A percentile compares a stretch with the other conserved stretches of the same genome.
phyloP scores from a whole-genome alignment of 2,329 filamentous ascomycete genomes.

The Colletotrichum sublineola region DNA sequence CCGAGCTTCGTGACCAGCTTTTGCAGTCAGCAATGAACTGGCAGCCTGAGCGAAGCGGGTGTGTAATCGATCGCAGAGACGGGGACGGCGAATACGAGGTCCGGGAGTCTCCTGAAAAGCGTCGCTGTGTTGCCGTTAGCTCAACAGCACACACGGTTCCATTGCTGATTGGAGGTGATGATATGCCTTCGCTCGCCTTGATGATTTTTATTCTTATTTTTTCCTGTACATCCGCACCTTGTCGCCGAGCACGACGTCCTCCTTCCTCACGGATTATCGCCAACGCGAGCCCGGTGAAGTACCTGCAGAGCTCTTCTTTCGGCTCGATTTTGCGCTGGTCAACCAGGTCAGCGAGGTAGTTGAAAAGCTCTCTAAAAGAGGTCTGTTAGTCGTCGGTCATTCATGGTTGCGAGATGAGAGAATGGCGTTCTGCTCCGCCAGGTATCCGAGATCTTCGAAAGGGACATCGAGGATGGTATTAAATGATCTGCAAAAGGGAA shows the following conservation, averaged over 20 bases:
- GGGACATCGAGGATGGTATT: too few species aligned
- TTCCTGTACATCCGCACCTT: slow-evolving; percentile 46
- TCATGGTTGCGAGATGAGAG: too few species aligned
- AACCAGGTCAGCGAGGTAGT: slow-evolving; percentile 59
- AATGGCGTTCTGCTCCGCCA: too few species aligned
- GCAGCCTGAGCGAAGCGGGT: slow-evolving; percentile 52
- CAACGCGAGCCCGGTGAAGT: slow-evolving; percentile 61
- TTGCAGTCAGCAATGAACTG: slow-evolving; percentile 50
- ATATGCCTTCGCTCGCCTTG: slow-evolving; percentile 58
- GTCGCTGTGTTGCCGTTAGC: slow-evolving; percentile 40
- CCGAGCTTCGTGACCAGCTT: background rate
- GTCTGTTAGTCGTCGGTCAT: too few species aligned
- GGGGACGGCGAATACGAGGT: slow-evolving; percentile 55
- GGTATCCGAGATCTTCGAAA: too few species aligned
- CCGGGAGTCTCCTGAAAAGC: slow-evolving; percentile 55
- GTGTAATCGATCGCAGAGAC: slow-evolving; percentile 56
- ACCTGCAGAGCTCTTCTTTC: slow-evolving; percentile 59
- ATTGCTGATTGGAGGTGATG: slow-evolving; percentile 62
- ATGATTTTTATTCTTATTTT: slow-evolving; percentile 47
- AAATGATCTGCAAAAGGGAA: too few species aligned
- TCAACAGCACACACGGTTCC: slow-evolving; percentile 53
- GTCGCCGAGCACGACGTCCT: slow-evolving; percentile 60
- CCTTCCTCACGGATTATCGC: slow-evolving; percentile 63
- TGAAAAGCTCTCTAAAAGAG: slow-evolving; percentile 54
- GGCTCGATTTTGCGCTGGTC: slow-evolving; percentile 56